A percentile compares a stretch with the other conserved stretches of the same genome.
These are phyloP conservation scores for Bacidia gigantensis DNA, from an alignment of 495 filamentous ascomycete species.

Conservation along the genomic window DNA sequence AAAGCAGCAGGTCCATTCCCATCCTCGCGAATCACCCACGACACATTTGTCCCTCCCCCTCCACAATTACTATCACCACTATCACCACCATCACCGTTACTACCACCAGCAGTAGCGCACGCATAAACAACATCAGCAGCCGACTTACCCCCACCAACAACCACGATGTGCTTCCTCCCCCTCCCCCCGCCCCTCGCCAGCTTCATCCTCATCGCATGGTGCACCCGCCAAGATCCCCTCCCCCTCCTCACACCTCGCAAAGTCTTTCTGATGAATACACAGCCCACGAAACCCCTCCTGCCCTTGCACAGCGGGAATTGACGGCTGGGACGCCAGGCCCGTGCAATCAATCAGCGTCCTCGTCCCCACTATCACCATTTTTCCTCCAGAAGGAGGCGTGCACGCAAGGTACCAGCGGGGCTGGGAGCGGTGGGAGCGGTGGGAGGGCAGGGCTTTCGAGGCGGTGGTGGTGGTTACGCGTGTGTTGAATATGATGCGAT, in stretches of 20 bases:
- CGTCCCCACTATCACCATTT: constrained; percentile 12
- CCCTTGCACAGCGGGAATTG: constrained; percentile 23
- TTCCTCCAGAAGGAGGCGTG: background rate
- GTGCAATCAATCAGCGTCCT: constrained; percentile 29
- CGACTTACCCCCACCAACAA: constrained; percentile 32
- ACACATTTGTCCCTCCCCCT: constrained; percentile 17
- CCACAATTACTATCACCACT: constrained; percentile 14
- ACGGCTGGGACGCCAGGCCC: constrained; percentile 26
- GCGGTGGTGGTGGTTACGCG: constrained; percentile 12
- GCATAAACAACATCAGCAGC: constrained; percentile 32
- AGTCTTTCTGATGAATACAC: constrained; percentile 31
- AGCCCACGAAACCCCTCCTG: constrained; percentile 20
- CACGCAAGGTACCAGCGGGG: too few species aligned
- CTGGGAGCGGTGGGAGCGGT: too few species aligned
- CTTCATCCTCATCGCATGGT: too few species aligned
- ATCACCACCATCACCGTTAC: constrained; percentile 26
- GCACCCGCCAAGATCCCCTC: too few species aligned
- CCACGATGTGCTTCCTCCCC: constrained; percentile 15
- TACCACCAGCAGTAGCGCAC: constrained; percentile 11
- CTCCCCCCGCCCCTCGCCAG: too few species aligned
- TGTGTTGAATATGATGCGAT: constrained; percentile 22
- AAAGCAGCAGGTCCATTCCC: constrained; percentile 19
- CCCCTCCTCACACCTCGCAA: constrained; percentile 23
- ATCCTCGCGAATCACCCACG: constrained; percentile 28
- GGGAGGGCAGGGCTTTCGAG: too few species aligned